Evolutionary conservation across 768 basidiomycete genomes (phyloP).

Genomic region (Rhodosporidiobolus sp.): DNA sequence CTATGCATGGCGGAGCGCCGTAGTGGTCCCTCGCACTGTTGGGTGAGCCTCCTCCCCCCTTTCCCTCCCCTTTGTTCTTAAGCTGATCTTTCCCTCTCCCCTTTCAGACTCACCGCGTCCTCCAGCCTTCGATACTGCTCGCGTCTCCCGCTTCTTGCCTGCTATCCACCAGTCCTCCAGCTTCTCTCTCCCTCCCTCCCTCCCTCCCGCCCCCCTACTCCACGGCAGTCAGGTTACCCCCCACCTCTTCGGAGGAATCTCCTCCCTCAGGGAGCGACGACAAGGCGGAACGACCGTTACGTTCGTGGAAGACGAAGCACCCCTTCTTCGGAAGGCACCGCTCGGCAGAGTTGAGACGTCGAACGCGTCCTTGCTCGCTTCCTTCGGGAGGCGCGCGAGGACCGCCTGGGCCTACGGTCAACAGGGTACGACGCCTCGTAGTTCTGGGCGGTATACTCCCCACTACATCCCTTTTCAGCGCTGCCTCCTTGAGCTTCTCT

Average conservation of each 20-base stretch:
- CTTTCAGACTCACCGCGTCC: neutral
- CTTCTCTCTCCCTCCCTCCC: neutral
- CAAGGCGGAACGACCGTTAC: constrained; percentile 28
- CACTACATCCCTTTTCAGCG: too few relatives aligned
- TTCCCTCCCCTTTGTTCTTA: neutral
- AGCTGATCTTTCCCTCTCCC: neutral
- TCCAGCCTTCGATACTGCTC: neutral
- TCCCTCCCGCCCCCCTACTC: neutral
- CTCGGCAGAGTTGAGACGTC: neutral
- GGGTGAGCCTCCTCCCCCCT: neutral
- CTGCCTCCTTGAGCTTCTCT: too few relatives aligned
- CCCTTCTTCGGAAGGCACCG: neutral
- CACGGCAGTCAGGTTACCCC: constrained; percentile 34
- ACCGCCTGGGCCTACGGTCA: too few relatives aligned
- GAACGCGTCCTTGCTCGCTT: neutral
- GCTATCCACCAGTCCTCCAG: too few relatives aligned
- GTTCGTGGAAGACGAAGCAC: constrained; percentile 29
- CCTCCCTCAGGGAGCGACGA: neutral
- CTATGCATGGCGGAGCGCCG: too few relatives aligned
- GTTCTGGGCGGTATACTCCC: too few relatives aligned
- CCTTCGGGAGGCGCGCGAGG: neutral
- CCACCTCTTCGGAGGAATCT: constrained; percentile 7
- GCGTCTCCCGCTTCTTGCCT: neutral
- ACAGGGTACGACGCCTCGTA: too few relatives aligned
- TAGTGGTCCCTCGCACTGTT: too few relatives aligned